Conservation (phyloP, 768 basidiomycete species). For the Porphyrellus cyaneotinctus region DNA sequence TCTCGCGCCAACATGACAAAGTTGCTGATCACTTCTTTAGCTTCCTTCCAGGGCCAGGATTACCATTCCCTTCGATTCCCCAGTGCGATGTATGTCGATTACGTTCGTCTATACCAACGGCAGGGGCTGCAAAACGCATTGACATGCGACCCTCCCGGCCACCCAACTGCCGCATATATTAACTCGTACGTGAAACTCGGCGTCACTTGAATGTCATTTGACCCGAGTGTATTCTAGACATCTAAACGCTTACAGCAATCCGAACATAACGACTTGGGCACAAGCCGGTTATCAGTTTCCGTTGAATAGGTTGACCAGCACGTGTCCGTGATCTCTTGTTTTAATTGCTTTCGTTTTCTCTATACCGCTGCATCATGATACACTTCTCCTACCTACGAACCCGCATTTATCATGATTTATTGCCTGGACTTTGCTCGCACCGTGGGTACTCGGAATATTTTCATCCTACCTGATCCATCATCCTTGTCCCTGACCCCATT, state of each 20-base stretch:
- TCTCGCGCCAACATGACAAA: neutral
- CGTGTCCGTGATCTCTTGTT: slow-evolving; percentile 18
- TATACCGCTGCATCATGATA: slow-evolving; percentile 17
- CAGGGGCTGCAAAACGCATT: slow-evolving; percentile 61
- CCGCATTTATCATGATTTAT: slow-evolving; percentile 26
- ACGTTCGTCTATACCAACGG: slow-evolving; percentile 85
- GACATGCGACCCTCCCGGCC: slow-evolving; percentile 73
- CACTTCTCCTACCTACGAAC: slow-evolving; percentile 26
- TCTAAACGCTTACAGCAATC: slow-evolving; percentile 63
- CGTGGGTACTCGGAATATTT: slow-evolving; percentile 1
- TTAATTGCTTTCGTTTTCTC: slow-evolving; percentile 7
- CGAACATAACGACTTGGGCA: slow-evolving; percentile 85
- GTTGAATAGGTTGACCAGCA: slow-evolving; percentile 44
- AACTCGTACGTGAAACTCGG: slow-evolving; percentile 40
- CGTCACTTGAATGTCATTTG: slow-evolving; percentile 1
- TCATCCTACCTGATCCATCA: slow-evolving; percentile 16
- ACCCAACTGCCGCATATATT: slow-evolving; percentile 83
- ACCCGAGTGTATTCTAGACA: slow-evolving; percentile 21
- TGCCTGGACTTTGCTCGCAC: slow-evolving; percentile 11
- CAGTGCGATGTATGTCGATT: slow-evolving; percentile 78
- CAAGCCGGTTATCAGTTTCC: slow-evolving; percentile 75
- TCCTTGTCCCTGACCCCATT: neutral
- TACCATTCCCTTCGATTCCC: slow-evolving; percentile 59
- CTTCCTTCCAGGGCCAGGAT: slow-evolving; percentile 55
- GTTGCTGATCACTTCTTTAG: slow-evolving; percentile 24